These are phyloP conservation scores for Rhynchospora pubera DNA, from an alignment of 176 grass and related monocot genomes.

Conservation along the genomic window DNA sequence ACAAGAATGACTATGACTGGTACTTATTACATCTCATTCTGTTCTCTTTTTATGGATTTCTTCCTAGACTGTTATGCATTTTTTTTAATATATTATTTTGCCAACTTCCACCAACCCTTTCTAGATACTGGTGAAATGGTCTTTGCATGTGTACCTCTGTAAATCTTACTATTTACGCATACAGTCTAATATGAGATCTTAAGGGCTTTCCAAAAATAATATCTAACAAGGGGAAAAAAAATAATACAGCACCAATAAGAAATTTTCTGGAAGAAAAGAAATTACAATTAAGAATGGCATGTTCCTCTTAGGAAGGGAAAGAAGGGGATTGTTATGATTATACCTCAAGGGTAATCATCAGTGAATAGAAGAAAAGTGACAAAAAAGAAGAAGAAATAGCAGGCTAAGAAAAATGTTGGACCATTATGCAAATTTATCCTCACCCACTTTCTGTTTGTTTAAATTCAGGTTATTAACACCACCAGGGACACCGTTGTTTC, in stretches of 20 bases:
- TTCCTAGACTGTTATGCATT: background rate
- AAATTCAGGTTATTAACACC: constrained; percentile 89
- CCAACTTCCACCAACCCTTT: background rate
- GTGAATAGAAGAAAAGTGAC: background rate
- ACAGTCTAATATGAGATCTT: background rate
- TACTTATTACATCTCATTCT: constrained; percentile 24
- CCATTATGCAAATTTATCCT: constrained; percentile 12
- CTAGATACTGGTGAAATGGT: background rate
- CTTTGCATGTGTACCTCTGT: background rate
- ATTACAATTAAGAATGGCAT: background rate
- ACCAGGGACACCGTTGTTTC: constrained; percentile 84
- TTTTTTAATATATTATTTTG: background rate
- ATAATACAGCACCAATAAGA: background rate
- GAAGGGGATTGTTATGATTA: background rate
- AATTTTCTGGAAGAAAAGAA: background rate
- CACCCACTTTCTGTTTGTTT: constrained; percentile 28
- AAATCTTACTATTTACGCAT: background rate
- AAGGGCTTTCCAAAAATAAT: background rate
- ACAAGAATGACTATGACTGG: constrained; percentile 98
- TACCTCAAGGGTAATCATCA: background rate
- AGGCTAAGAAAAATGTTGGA: constrained; percentile 10
- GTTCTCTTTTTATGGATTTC: constrained; percentile 4
- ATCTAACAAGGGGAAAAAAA: background rate
- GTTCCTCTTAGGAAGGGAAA: background rate
- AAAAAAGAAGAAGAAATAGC: background rate